Percentiles rank a stretch among this genome's conserved stretches.
Evolutionary conservation across 192 early-diverging fungal genomes (phyloP).

Genomic region (Coemansia nantahalensis): DNA sequence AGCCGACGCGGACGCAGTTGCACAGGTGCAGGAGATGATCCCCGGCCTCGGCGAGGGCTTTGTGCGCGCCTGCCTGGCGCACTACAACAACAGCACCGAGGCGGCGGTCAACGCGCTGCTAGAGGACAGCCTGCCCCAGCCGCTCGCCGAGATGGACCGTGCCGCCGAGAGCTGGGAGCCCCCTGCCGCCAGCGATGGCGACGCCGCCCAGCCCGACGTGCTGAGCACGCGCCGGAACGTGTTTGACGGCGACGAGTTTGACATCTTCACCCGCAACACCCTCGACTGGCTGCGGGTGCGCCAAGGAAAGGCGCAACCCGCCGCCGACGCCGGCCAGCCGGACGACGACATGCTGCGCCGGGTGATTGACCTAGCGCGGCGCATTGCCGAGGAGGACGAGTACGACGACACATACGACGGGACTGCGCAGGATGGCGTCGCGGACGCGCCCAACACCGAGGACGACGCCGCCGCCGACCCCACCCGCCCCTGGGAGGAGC

Average conservation of each 20-base stretch:
- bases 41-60: constrained; percentile 89
- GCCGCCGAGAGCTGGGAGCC: constrained; percentile 21
- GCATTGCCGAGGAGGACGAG: constrained; percentile 75
- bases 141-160: constrained; percentile 67
- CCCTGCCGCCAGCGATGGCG: neutral
- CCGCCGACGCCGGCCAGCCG: constrained; percentile 1
- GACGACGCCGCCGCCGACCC: constrained; percentile 46
- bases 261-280: constrained; percentile 69
- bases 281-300: constrained; percentile 66
- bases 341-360: constrained; percentile 31
- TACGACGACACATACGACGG: constrained; percentile 93
- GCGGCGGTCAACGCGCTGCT: constrained; percentile 75
- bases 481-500: constrained; percentile 59
- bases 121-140: constrained; percentile 69
- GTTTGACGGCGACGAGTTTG: constrained; percentile 94
- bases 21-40: constrained; percentile 84
- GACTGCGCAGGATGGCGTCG: constrained; percentile 58
- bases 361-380: constrained; percentile 45
- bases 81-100: constrained; percentile 67
- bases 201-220: constrained; percentile 9
- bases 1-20: constrained; percentile 53
- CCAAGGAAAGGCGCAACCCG: constrained; percentile 61
- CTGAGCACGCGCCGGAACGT: constrained; percentile 71
- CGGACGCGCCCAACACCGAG: constrained; percentile 59
- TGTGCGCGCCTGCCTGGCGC: constrained; percentile 79